These are phyloP conservation scores for Globisporangium barbulae DNA, from an alignment of 352 stramenopile species.

Conservation along the genomic window DNA sequence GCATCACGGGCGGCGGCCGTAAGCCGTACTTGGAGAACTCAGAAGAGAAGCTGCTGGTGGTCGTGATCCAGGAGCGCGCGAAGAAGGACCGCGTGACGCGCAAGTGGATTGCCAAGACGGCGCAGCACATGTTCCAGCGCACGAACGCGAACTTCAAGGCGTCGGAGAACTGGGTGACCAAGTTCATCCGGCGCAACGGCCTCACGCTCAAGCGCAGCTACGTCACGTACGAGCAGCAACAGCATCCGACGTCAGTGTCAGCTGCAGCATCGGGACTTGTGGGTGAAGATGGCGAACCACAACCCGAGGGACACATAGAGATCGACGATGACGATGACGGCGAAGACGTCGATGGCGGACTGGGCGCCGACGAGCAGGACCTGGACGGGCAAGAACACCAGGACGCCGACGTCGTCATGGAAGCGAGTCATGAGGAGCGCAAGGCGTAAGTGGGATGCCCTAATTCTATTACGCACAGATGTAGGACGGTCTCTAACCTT, in stretches of 20 bases:
- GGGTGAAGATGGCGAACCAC: constrained; percentile 8
- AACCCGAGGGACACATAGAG: constrained; percentile 8
- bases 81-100: constrained; percentile 79
- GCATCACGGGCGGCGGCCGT: constrained; percentile 60
- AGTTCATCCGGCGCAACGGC: constrained; percentile 78
- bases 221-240: constrained; percentile 59
- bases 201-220: constrained; percentile 78
- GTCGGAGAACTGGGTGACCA: constrained; percentile 81
- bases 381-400: background rate
- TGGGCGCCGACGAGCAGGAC: constrained; percentile 1
- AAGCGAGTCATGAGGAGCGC: constrained; percentile 3
- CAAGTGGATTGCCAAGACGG: constrained; percentile 83
- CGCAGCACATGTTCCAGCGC: constrained; percentile 83
- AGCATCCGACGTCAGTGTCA: constrained; percentile 11
- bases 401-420: background rate
- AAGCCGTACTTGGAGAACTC: constrained; percentile 68
- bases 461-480: background rate
- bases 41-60: constrained; percentile 70
- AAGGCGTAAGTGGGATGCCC: constrained; percentile 11
- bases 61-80: constrained; percentile 70
- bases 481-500: background rate
- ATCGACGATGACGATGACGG: constrained; percentile 12
- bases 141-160: constrained; percentile 69
- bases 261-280: background rate
- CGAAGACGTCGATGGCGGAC: background rate